phyloP scores from a whole-genome alignment of 805 yeast species.

The Blastobotrys attinorum region DNA sequence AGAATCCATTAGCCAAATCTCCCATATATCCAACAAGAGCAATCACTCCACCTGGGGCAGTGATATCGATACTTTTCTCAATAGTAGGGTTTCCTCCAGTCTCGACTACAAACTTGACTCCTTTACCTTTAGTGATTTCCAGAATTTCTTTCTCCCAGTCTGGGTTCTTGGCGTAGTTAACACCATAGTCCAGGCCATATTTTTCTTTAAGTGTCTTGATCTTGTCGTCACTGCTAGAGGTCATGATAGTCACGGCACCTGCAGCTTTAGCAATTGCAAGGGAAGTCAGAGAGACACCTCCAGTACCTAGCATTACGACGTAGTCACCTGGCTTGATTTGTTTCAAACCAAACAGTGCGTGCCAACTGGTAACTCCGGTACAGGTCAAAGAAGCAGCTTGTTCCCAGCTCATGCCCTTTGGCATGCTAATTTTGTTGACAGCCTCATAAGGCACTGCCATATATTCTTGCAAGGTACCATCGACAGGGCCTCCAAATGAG shows the following conservation, averaged over 20 bases:
- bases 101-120: conserved; percentile 9
- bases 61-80: conserved; percentile 5
- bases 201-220: conserved; percentile 4
- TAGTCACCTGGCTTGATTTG: conserved; percentile 8
- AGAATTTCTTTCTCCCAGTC: conserved; percentile 8
- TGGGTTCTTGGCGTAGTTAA: conserved; percentile 9
- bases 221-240: conserved; percentile 12
- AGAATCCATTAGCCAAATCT: not conserved
- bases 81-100: conserved; percentile 10
- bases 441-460: conserved; percentile 1
- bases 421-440: conserved; percentile 3
- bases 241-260: conserved; percentile 9
- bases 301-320: conserved; percentile 10
- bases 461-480: conserved; percentile 11
- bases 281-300: conserved; percentile 10
- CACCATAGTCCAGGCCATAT: conserved; percentile 4
- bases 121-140: conserved; percentile 5
- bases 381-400: conserved; percentile 6
- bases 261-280: conserved; percentile 10
- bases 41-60: conserved; percentile 6
- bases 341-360: conserved; percentile 6
- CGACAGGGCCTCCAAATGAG: conserved; percentile 5
- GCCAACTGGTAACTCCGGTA: conserved; percentile 11
- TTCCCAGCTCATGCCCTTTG: conserved; percentile 8
- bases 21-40: conserved; percentile 4